These are phyloP conservation scores for Solanum okadae DNA, from an alignment of 257 asterid species.

Conservation along the genomic window DNA sequence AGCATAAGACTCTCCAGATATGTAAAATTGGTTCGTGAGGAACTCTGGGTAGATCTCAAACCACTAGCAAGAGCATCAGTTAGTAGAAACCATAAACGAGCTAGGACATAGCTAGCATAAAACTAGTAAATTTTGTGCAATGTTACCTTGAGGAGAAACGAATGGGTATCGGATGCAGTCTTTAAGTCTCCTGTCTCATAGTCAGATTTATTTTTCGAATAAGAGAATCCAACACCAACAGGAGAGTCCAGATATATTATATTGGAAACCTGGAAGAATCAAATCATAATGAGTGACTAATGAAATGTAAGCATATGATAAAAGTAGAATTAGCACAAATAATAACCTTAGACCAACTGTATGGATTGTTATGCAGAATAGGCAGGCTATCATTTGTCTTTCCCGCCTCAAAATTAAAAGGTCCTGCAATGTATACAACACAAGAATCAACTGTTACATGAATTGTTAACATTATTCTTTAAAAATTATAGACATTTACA, in stretches of 20 bases:
- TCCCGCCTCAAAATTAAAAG: slow-evolving; percentile 74
- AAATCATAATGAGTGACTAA: not conserved
- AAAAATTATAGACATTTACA: not conserved
- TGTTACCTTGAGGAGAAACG: slow-evolving; percentile 77
- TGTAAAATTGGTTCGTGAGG: slow-evolving; percentile 60
- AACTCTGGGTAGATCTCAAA: slow-evolving; percentile 82
- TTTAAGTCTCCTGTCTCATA: slow-evolving; percentile 70
- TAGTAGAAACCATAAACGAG: not conserved
- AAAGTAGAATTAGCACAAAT: slow-evolving; percentile 1
- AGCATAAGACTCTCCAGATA: slow-evolving; percentile 92
- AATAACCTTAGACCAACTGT: slow-evolving; percentile 92
- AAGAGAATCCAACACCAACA: slow-evolving; percentile 85
- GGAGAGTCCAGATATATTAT: slow-evolving; percentile 84
- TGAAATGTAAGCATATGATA: not conserved
- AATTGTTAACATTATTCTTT: too few species aligned
- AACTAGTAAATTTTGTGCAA: not conserved
- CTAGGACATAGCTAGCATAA: not conserved
- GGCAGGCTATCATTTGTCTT: slow-evolving; percentile 51
- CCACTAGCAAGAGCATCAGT: slow-evolving; percentile 50
- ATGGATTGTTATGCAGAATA: slow-evolving; percentile 69
- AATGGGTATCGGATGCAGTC: slow-evolving; percentile 79
- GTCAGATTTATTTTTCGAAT: slow-evolving; percentile 57
- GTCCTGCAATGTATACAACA: slow-evolving; percentile 42
- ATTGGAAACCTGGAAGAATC: slow-evolving; percentile 52
- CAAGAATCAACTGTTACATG: not conserved